These are phyloP conservation scores for Fusarium torulosum DNA, from an alignment of 2,329 filamentous ascomycete species.

Conservation along the genomic window DNA sequence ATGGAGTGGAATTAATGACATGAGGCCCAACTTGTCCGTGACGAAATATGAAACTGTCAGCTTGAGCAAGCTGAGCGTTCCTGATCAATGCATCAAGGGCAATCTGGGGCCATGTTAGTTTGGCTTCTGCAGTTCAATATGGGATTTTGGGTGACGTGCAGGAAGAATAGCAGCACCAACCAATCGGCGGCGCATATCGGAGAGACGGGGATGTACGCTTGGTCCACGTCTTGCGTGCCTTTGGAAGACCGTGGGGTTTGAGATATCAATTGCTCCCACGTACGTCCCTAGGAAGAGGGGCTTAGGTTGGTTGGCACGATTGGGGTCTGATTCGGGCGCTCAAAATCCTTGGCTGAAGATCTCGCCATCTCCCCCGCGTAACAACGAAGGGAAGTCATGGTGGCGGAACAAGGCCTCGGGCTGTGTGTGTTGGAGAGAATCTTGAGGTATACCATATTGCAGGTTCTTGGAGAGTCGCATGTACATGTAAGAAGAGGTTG, in stretches of 20 bases:
- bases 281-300: constrained; percentile 12
- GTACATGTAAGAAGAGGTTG: background rate
- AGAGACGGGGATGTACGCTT: constrained; percentile 39
- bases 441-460: background rate
- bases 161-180: constrained; percentile 31
- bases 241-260: constrained; percentile 25
- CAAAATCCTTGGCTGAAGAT: constrained; percentile 24
- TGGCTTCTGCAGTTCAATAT: constrained; percentile 38
- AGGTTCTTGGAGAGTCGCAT: background rate
- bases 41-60: constrained; percentile 18
- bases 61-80: constrained; percentile 30
- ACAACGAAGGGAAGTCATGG: background rate
- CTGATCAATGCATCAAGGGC: constrained; percentile 32
- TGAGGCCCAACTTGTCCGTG: constrained; percentile 3
- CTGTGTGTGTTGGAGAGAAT: constrained; percentile 16
- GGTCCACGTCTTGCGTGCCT: constrained; percentile 43
- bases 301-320: constrained; percentile 11
- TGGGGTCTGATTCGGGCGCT: constrained; percentile 7
- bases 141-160: constrained; percentile 45
- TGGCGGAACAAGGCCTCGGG: background rate
- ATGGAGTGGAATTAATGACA: constrained; percentile 15
- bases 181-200: constrained; percentile 38
- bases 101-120: constrained; percentile 40
- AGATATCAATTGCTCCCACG: constrained; percentile 33
- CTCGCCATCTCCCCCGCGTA: constrained; percentile 14